A percentile compares a stretch with the other conserved stretches of the same genome.
phyloP scores from a whole-genome alignment of 176 grass and related monocot genomes.

The Musa schizocarpa region DNA sequence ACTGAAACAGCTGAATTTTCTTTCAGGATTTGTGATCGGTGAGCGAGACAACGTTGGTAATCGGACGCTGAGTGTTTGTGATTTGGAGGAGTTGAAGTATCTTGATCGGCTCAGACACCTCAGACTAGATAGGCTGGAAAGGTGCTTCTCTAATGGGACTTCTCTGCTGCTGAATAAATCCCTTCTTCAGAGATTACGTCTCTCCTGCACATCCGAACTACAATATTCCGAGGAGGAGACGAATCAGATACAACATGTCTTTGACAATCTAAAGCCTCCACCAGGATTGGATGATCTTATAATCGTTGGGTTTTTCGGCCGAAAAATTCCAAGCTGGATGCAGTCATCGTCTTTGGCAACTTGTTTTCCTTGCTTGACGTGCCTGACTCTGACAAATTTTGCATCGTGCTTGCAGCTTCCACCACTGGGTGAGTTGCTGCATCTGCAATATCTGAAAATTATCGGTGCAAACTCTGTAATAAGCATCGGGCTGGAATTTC shows the following conservation, averaged over 20 bases:
- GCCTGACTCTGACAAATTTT: slow-evolving; percentile 1
- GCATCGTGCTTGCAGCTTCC: slow-evolving; percentile 19
- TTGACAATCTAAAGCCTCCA: slow-evolving; percentile 21
- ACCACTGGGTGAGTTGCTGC: slow-evolving; percentile 19
- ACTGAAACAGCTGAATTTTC: background rate
- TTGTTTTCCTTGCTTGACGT: slow-evolving; percentile 13
- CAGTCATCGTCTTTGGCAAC: background rate
- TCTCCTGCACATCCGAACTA: background rate
- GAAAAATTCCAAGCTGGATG: slow-evolving; percentile 10
- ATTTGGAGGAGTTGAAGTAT: background rate
- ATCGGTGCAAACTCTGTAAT: slow-evolving; percentile 9
- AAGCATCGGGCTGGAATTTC: slow-evolving; percentile 24
- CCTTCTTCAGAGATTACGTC: background rate
- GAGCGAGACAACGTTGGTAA: background rate
- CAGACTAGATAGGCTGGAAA: slow-evolving; percentile 1
- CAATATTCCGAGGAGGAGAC: background rate
- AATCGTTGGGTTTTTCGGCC: background rate
- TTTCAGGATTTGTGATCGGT: background rate
- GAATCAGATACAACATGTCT: slow-evolving; percentile 1
- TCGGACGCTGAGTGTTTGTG: background rate
- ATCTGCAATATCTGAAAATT: slow-evolving; percentile 20
- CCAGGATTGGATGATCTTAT: slow-evolving; percentile 9
- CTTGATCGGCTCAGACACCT: background rate
- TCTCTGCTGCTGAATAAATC: background rate
- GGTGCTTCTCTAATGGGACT: background rate